Evolutionary conservation across 2,329 filamentous ascomycete species (phyloP), one percentile per base, ranked within the genome.

Genomic region (Fusarium miscanthi): DNA sequence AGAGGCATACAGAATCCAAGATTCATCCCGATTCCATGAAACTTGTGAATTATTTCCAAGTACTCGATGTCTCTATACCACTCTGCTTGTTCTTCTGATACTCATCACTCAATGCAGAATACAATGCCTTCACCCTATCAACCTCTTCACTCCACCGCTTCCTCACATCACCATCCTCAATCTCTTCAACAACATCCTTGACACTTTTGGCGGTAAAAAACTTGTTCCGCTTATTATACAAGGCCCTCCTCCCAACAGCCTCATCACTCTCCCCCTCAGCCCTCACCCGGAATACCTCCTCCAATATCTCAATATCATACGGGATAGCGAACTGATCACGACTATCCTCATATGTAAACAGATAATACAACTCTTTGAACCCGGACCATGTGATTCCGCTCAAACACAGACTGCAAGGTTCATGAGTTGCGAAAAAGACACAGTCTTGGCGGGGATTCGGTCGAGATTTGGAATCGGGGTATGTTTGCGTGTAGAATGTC

Each of bases 291-390:
- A 89, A 90, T 3, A 90, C 87, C 62, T 86, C 80, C 76, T 88
- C 80, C 51, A 90, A 73, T 60, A 90, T 89, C 53, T 88, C 84
- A 68, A 89, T 88, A 65, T 90, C 88, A 76, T 89, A 85, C 5
- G 87, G 87, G 61, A 89, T 89, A 6, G 79, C 77, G 73, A 90
- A 89, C 10, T 88, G 74, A 69, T 89, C 87, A 42, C 87, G 81
- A 57, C 85, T 89, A 76, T 90, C 87, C 77, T 89, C 85, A 75
- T 89, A 88, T 0, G 87, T 89, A 78, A 89, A 90, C 52, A 89
- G 80, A 74, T 88, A 88, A 77, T 88, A 89, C 62, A 90, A 82
- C 77, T 87, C 84, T 64, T 81, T 82, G 79, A 90, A 89, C 2
- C 88, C 87, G 14, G 85, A 84, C 87, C 87, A 90, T 5, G 87